These are phyloP conservation scores for Brassica incana DNA, from an alignment of 345 rosid genomes.

Conservation along the genomic window DNA sequence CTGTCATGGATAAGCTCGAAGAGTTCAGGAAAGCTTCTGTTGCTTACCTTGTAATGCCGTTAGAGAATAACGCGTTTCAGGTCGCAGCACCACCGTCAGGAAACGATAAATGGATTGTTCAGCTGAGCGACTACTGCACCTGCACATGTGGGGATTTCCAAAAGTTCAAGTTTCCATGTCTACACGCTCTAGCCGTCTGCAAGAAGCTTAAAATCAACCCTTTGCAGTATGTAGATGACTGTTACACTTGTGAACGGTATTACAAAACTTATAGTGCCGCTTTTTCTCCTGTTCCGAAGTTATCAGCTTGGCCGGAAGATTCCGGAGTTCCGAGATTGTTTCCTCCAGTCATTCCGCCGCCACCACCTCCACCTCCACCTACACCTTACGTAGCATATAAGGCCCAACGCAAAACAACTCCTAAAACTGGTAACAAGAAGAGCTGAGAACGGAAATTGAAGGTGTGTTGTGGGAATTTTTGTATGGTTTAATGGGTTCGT, in stretches of 20 bases:
- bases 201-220: too few relatives aligned
- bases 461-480: neutral
- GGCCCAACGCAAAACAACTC: too few relatives aligned
- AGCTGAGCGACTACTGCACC: neutral
- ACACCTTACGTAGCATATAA: neutral
- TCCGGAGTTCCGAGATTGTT: conserved; percentile 19
- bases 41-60: neutral
- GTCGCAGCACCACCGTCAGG: neutral
- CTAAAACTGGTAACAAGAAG: neutral
- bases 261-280: neutral
- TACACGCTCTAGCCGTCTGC: conserved; percentile 11
- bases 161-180: neutral
- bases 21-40: neutral
- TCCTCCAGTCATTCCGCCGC: conserved; percentile 1
- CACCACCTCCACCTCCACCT: neutral
- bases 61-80: neutral
- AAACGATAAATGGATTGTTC: neutral
- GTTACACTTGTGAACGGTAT: neutral
- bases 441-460: neutral
- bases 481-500: neutral
- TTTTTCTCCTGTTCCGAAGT: neutral
- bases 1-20: neutral
- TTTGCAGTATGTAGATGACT: too few relatives aligned
- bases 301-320: conserved; percentile 19
- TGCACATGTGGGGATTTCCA: conserved; percentile 23